Base-by-base conservation (phyloP, 352 stramenopile species). In the Elongisporangium senticosum region DNA sequence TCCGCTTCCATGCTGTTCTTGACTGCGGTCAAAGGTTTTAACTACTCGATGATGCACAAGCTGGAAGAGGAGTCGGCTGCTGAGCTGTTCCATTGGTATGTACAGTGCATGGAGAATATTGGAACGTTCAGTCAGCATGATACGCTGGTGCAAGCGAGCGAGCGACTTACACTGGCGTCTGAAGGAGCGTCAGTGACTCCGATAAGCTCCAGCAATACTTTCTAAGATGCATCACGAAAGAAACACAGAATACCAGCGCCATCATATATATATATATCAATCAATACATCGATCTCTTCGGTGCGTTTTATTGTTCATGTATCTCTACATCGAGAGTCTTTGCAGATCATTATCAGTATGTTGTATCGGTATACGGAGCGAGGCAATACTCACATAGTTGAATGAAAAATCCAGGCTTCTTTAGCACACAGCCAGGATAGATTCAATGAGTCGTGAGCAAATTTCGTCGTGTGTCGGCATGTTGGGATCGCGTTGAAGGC, bases 31-130 rank as follows among this genome's bases (percentile, higher is more conserved):
- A 72, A 71, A 50, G 59, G 67, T 19, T 88, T 88, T 61, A 72
- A 81, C 57, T 88, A 86, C 59, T 69, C 75, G 19, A 69, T 88
- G 52, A 88, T 88, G 78, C 60, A 75, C 66, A 88, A 88, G 55
- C 61, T 88, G 43, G 62, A 82, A 50, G 48, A 59, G 11, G 61
- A 67, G 0, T 51, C 59, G 0, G 75, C 72, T 2, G 51, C 68
- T 0, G 55, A 74, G 22, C 67, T 86, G 26, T 86, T 88, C 55
- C 55, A 70, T 23, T 86, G 74, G 74, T 69, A 82, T 49, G 70
- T 86, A 17, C 59, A 73, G 28, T 78, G 67, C 56, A 75, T 78
- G 15, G 78, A 88, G 56, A 56, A 64, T 37, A 65, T 88, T 20
- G 74, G 72, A 0, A 64, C 72, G 19, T 69, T 79, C 50, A 28